Conservation (phyloP, 352 stramenopile species). For the Phytopythium cucurbitacearum region DNA sequence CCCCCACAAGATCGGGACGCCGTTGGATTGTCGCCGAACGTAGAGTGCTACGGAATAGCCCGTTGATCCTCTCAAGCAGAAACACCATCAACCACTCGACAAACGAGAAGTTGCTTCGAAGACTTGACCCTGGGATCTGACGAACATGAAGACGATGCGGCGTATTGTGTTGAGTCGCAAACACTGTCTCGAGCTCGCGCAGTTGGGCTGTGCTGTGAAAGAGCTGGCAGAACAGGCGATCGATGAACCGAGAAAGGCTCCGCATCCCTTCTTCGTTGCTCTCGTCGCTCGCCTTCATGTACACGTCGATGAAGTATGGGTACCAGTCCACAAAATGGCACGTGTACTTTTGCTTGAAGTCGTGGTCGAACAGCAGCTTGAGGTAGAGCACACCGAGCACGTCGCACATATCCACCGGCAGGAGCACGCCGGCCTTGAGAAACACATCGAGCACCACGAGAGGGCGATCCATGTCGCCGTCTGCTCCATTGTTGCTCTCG, state of each 20-base stretch:
- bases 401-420: conserved; percentile 69
- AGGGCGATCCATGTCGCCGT: not conserved
- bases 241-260: conserved; percentile 76
- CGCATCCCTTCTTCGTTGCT: conserved; percentile 75
- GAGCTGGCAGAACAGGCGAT: conserved; percentile 80
- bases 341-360: conserved; percentile 80
- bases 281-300: conserved; percentile 53
- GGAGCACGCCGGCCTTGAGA: conserved; percentile 59
- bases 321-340: conserved; percentile 82
- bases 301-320: conserved; percentile 74
- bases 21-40: conserved; percentile 50
- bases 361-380: conserved; percentile 75
- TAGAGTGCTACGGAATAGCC: conserved; percentile 53
- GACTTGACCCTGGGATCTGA: not conserved
- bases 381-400: conserved; percentile 78
- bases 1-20: conserved; percentile 10
- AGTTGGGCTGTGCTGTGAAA: conserved; percentile 82
- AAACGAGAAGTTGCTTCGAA: conserved; percentile 22
- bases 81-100: conserved; percentile 66
- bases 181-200: conserved; percentile 53
- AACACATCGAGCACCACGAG: conserved; percentile 65
- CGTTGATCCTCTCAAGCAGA: conserved; percentile 60
- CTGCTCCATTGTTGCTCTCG: not conserved
- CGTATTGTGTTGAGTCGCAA: conserved; percentile 10
- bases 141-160: not conserved